Base-by-base conservation (phyloP, 371 early-diverging fungal species). In the Mortierella sp. region DNA sequence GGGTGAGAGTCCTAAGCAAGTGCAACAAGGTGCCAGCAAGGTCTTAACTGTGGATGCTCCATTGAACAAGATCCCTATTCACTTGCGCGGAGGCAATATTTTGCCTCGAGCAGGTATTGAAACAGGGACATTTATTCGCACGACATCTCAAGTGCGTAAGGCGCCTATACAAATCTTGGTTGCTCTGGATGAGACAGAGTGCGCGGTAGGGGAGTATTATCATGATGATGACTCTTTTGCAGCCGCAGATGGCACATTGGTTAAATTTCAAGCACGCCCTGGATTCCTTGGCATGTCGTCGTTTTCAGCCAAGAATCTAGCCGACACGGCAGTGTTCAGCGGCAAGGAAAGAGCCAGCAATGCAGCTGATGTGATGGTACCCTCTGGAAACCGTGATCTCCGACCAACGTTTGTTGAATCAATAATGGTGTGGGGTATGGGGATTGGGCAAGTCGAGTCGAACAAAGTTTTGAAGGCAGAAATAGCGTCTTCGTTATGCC, bases 161-260 rank as follows among this genome's bases (percentile, higher is more conserved):
- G 75, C 87, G 2, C 82, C 83, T n/a, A 82, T 86, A 32, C 71
- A 76, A 38, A 65, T 89, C 22, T 52, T 87, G 38, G 77, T 88
- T 47, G 89, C 87, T 10, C 80, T 89, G 50, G 87, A 89, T 64
- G 65, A 69, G 8, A 66, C 69, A 13, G 70, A 66, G n/a, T 45
- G 67, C 50, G 88, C 89, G 10, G 62, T 36, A 4, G 89, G 89
- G 64, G 79, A 83, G 32, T 75, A 86, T 28, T 87, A 87, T 60
- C 80, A 87, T 43, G 89, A 89, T 69, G 88, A 89, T 64, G 89
- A 88, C 65, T 69, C 84, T 16, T 85, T 65, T 11, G 43, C 55
- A 19, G 33, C 65, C 1, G 8, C 16, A 36, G 65, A 72, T 47
- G 72, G 65, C n/a, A 72, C 65, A 3, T 15, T 65, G 28, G 72